A percentile compares a stretch with the other conserved stretches of the same genome.
phyloP scores from a whole-genome alignment of 306 rosid genomes.

The Vicia faba region DNA sequence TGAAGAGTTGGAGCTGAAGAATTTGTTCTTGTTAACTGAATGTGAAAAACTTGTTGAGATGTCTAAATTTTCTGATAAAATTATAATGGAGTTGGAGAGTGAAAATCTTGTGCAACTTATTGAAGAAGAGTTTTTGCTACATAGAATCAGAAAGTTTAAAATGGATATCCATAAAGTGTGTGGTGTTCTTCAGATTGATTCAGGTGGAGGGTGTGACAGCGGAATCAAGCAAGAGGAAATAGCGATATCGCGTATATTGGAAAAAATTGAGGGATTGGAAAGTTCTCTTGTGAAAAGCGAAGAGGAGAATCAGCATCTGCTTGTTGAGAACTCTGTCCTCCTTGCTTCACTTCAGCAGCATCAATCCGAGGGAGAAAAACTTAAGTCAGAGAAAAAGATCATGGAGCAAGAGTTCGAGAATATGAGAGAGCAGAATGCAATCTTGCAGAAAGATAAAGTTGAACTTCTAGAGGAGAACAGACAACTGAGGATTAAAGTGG shows the following conservation, averaged over 20 bases:
- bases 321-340: conserved; percentile 70
- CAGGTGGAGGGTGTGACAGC: conserved; percentile 44
- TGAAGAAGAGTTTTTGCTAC: conserved; percentile 74
- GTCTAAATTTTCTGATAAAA: conserved; percentile 64
- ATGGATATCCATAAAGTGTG: conserved; percentile 60
- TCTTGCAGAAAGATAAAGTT: conserved; percentile 55
- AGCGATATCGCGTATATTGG: conserved; percentile 54
- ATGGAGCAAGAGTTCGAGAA: conserved; percentile 58
- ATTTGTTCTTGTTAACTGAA: conserved; percentile 58
- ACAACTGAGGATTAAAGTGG: conserved; percentile 57
- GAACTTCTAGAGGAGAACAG: conserved; percentile 59
- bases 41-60: conserved; percentile 70
- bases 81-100: conserved; percentile 78
- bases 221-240: conserved; percentile 54
- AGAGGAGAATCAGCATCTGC: conserved; percentile 67
- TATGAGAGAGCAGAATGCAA: conserved; percentile 46
- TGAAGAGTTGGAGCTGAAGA: conserved; percentile 85
- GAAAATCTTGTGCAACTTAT: conserved; percentile 91
- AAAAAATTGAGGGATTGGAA: conserved; percentile 59
- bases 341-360: conserved; percentile 61
- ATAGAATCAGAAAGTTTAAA: conserved; percentile 72
- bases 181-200: conserved; percentile 69
- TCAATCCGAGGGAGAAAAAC: conserved; percentile 50
- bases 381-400: conserved; percentile 50
- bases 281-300: conserved; percentile 53